phyloP scores from a whole-genome alignment of 2,329 filamentous ascomycete genomes.

The Pestalotiopsis sp. region DNA sequence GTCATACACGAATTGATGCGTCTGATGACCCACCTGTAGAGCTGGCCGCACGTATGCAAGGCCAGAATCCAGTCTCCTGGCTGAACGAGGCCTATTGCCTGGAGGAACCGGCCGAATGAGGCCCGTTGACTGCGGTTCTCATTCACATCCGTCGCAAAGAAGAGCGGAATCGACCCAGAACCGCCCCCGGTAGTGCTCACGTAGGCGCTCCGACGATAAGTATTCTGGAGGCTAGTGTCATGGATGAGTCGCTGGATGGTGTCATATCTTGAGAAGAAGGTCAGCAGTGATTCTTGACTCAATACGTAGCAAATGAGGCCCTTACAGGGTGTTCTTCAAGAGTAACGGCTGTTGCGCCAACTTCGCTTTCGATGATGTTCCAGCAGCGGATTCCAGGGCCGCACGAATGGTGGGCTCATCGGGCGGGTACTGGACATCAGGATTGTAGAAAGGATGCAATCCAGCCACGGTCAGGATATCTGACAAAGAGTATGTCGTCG shows the following conservation, averaged over 20 bases:
- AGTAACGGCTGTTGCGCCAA: neutral
- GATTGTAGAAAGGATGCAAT: slow-evolving; percentile 36
- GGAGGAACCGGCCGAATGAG: slow-evolving; percentile 33
- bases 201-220: slow-evolving; percentile 38
- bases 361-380: neutral
- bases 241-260: slow-evolving; percentile 34
- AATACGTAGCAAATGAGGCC: neutral
- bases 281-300: neutral
- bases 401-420: slow-evolving; percentile 1
- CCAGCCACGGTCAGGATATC: slow-evolving; percentile 35
- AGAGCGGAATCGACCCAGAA: slow-evolving; percentile 30
- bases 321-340: neutral
- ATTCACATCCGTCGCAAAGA: slow-evolving; percentile 40
- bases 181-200: slow-evolving; percentile 43
- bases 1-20: neutral
- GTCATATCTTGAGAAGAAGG: slow-evolving; percentile 31
- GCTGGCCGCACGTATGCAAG: slow-evolving; percentile 33
- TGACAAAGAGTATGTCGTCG: slow-evolving; percentile 24
- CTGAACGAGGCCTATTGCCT: slow-evolving; percentile 29
- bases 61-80: slow-evolving; percentile 41
- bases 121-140: slow-evolving; percentile 44
- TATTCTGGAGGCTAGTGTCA: slow-evolving; percentile 35
- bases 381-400: neutral
- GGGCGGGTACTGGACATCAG: slow-evolving; percentile 32
- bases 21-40: slow-evolving; percentile 36